Conservation (phyloP, 495 filamentous ascomycete species). For the Parmelia sp. region DNA sequence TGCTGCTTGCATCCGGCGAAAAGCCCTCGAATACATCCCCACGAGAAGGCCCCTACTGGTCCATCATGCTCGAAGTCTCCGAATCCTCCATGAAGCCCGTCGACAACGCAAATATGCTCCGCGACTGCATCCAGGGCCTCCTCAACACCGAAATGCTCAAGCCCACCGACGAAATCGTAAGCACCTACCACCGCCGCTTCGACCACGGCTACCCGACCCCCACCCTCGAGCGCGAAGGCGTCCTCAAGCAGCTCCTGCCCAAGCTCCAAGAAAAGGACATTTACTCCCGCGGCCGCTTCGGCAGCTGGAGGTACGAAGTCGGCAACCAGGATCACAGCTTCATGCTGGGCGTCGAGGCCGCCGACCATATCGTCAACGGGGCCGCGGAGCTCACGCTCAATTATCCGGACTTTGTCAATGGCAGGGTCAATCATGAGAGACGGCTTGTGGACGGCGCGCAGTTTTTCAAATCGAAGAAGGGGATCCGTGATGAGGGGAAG, state of each 20-base stretch:
- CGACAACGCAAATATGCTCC: constrained; percentile 71
- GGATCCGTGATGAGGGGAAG: constrained; percentile 25
- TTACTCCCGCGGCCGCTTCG: constrained; percentile 93
- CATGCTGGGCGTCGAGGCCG: constrained; percentile 97
- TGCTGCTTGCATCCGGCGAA: constrained; percentile 77
- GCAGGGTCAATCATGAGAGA: constrained; percentile 79
- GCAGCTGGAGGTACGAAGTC: constrained; percentile 96
- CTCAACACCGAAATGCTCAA: constrained; percentile 96
- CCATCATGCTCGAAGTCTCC: constrained; percentile 98
- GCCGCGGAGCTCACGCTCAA: constrained; percentile 94
- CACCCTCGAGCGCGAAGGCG: constrained; percentile 87
- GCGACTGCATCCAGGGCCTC: constrained; percentile 89
- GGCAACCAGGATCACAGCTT: constrained; percentile 98
- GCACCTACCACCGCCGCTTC: constrained; percentile 96
- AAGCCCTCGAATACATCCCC: constrained; percentile 61
- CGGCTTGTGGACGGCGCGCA: constrained; percentile 74
- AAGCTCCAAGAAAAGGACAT: constrained; percentile 87
- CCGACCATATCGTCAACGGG: constrained; percentile 90
- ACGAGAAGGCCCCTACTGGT: constrained; percentile 94
- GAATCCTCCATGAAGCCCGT: constrained; percentile 95
- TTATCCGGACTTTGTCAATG: constrained; percentile 98
- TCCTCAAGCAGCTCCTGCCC: constrained; percentile 85
- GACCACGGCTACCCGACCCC: constrained; percentile 99
- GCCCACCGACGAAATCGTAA: constrained; percentile 88
- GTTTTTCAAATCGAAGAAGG: constrained; percentile 37